Evolutionary conservation across 148 eudicot genomes (phyloP).

Genomic region (Arctostaphylos glauca): DNA sequence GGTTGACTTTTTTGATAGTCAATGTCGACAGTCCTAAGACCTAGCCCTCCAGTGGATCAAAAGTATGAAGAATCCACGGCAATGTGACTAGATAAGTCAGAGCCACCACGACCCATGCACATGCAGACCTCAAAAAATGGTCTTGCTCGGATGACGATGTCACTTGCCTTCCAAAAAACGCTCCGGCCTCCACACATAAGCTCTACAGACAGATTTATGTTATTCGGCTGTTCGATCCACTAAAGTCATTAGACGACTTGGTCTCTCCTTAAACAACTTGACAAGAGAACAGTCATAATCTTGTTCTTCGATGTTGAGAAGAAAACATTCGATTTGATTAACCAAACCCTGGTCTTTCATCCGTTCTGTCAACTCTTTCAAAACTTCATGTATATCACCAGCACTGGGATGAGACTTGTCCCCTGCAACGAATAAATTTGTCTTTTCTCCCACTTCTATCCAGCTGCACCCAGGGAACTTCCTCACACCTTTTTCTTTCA

Average conservation of each 20-base stretch:
- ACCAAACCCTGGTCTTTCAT: constrained; percentile 32
- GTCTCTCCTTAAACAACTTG: neutral
- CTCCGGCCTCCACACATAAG: neutral
- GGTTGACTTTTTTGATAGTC: neutral
- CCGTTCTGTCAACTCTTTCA: constrained; percentile 25
- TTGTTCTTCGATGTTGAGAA: constrained; percentile 11
- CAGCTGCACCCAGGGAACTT: constrained; percentile 81
- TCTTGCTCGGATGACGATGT: neutral
- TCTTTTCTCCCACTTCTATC: constrained; percentile 43
- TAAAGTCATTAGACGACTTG: neutral
- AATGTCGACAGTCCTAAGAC: neutral
- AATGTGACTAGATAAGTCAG: neutral
- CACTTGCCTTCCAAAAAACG: neutral
- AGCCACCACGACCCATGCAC: neutral
- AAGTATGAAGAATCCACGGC: neutral
- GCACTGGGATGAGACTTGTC: constrained; percentile 29
- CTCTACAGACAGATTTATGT: neutral
- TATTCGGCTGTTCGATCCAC: neutral
- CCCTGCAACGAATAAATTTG: constrained; percentile 35
- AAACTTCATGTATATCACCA: constrained; percentile 28
- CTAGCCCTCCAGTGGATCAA: neutral
- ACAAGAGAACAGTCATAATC: neutral
- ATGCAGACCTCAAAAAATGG: neutral
- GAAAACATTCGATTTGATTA: constrained; percentile 19
- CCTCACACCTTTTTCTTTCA: constrained; percentile 62